A percentile compares a stretch with the other conserved stretches of the same genome.
These are phyloP conservation scores for Jacaranda mimosifolia DNA, from an alignment of 257 asterid species.

Conservation along the genomic window DNA sequence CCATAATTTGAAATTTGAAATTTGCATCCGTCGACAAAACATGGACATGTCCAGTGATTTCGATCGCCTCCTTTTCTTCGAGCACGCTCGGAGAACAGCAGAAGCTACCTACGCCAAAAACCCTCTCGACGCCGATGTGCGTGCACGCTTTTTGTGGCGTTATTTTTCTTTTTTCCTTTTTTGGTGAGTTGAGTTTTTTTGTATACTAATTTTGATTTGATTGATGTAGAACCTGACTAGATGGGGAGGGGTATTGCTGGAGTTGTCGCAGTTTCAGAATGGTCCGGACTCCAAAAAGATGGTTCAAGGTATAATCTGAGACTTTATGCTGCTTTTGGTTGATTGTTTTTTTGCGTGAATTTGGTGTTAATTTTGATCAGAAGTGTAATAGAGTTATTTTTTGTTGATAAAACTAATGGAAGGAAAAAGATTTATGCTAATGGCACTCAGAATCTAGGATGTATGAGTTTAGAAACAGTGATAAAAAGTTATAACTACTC, in stretches of 20 bases:
- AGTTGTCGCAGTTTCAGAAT: slow-evolving; percentile 51
- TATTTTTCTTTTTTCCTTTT: background rate
- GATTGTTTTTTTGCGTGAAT: background rate
- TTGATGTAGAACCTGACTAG: slow-evolving; percentile 52
- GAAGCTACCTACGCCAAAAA: slow-evolving; percentile 63
- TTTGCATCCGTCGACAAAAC: background rate
- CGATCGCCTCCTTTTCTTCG: slow-evolving; percentile 75
- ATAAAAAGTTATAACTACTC: background rate
- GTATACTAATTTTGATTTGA: background rate
- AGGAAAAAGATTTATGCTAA: background rate
- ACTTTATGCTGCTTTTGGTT: background rate
- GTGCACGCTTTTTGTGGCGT: background rate
- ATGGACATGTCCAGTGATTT: slow-evolving; percentile 69
- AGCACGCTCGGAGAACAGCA: slow-evolving; percentile 72
- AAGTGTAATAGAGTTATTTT: background rate
- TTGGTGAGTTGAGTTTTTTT: background rate
- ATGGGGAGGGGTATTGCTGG: slow-evolving; percentile 60
- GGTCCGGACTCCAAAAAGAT: slow-evolving; percentile 48
- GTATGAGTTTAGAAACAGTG: background rate
- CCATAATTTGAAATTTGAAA: background rate
- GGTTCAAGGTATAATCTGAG: slow-evolving; percentile 37
- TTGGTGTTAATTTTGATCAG: background rate
- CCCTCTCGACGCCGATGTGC: slow-evolving; percentile 73
- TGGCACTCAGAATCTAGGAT: background rate
- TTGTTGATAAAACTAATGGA: background rate